These are phyloP conservation scores for Hortiboletus campestris DNA, from an alignment of 768 basidiomycete genomes.

Conservation along the genomic window DNA sequence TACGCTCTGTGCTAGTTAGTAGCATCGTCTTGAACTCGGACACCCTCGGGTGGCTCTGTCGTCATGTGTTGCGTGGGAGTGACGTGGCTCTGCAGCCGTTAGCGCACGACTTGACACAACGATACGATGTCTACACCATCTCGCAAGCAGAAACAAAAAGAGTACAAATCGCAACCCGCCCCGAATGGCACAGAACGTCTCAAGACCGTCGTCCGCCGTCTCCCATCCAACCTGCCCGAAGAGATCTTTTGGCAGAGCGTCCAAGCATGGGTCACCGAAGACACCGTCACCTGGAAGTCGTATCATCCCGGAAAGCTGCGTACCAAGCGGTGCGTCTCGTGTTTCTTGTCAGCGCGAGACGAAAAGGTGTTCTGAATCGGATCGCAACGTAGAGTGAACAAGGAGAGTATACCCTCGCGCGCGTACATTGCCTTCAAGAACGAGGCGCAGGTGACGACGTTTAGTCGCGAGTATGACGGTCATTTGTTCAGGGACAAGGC, in stretches of 20 bases:
- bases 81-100: background rate
- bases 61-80: constrained; percentile 6
- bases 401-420: constrained; percentile 82
- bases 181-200: constrained; percentile 52
- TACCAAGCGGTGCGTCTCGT: constrained; percentile 52
- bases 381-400: constrained; percentile 54
- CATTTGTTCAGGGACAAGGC: constrained; percentile 90
- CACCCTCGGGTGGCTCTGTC: background rate
- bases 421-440: constrained; percentile 91
- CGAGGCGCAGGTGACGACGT: constrained; percentile 65
- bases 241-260: constrained; percentile 94
- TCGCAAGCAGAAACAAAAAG: constrained; percentile 32
- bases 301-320: constrained; percentile 68
- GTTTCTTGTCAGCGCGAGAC: background rate
- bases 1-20: background rate
- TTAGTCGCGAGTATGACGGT: constrained; percentile 86
- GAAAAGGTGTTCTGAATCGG: background rate
- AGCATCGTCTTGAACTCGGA: background rate
- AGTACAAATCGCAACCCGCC: constrained; percentile 29
- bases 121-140: constrained; percentile 15
- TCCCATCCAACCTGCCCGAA: constrained; percentile 92
- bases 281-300: constrained; percentile 63
- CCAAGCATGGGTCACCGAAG: constrained; percentile 75
- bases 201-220: constrained; percentile 83
- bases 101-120: background rate